A percentile compares a stretch with the other conserved stretches of the same genome.
These are phyloP conservation scores for Pythium aquatile DNA, from an alignment of 352 stramenopile species.

Conservation along the genomic window DNA sequence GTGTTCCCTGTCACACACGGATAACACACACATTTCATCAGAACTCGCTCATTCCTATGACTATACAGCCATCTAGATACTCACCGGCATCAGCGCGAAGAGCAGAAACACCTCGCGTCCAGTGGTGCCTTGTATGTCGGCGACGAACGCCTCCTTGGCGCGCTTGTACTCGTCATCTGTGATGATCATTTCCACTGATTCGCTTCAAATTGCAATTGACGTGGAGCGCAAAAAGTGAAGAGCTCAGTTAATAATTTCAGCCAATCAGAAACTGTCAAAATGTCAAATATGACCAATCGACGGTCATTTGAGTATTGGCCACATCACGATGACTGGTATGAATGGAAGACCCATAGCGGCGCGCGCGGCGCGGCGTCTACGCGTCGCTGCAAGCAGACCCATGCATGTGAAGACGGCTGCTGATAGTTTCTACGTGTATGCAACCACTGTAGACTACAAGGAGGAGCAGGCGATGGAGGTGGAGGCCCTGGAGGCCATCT, in stretches of 20 bases:
- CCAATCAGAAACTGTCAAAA: constrained; percentile 18
- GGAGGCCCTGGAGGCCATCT: constrained; percentile 87
- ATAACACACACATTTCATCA: neutral
- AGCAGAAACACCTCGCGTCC: constrained; percentile 70
- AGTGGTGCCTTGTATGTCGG: constrained; percentile 63
- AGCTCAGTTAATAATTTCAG: constrained; percentile 11
- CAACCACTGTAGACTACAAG: constrained; percentile 55
- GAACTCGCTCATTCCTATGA: neutral
- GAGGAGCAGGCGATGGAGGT: constrained; percentile 89
- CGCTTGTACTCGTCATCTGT: constrained; percentile 77
- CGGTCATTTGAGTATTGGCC: constrained; percentile 24
- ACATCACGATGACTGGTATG: constrained; percentile 36
- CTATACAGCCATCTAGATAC: constrained; percentile 2
- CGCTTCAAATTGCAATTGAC: constrained; percentile 11
- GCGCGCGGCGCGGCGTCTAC: neutral
- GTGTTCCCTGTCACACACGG: constrained; percentile 38
- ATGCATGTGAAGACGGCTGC: neutral
- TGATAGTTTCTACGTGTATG: constrained; percentile 7
- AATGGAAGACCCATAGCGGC: constrained; percentile 13
- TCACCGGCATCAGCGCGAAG: constrained; percentile 73
- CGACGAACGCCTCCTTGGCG: constrained; percentile 82
- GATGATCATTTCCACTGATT: constrained; percentile 31
- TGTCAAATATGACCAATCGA: constrained; percentile 26
- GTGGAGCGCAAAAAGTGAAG: neutral
- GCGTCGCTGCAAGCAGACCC: neutral